Evolutionary conservation across 2,329 filamentous ascomycete genomes (phyloP), one percentile per base, ranked within the genome.

Genomic region (Fusarium sp.): DNA sequence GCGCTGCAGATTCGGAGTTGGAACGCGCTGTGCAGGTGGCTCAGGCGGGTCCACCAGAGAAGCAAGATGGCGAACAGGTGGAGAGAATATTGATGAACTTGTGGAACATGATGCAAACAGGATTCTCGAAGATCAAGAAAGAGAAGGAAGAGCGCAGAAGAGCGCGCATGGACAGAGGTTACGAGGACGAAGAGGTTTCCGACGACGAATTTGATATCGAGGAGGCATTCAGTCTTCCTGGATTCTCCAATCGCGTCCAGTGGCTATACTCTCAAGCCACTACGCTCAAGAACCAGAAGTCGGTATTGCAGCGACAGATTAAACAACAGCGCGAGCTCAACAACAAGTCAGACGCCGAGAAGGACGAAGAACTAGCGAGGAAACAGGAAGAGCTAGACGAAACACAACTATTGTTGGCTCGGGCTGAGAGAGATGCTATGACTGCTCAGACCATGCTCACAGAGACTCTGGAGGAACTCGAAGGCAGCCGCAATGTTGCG

Each of bases 291-390:
- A 92, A 97, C 71, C 94, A 98, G 76, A 96, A 97, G 76, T 88
- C 89, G 47, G 94, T 97, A 21, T 85, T 98, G 10, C 91, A 95
- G 73, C 89, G 94, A 42, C 94, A 98, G 77, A 95, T 97, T 73
- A 95, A 97, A 80, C 94, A 98, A 76, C 95, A 98, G 79, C 91
- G 94, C 59, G 93, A 97, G 74, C 86, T 97, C 57, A 97, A 97
- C 79, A 94, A 86, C 81, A 94, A 94, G 74, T 94, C 93, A 2
- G 93, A 97, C 68, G 83, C 87, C 20, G 85, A 89, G 62, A 88
- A 89, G 73, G 89, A 91, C 70, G 85, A 85, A 39, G 86, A 91
- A 65, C 77, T 92, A n/a, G 81, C 85, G 23, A 77, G 82, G 46
- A 88, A 87, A 70, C 81, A 84, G 52, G 83, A 85, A 17, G 85